Evolutionary conservation across 768 basidiomycete genomes (phyloP).

Genomic region (Brasilioporus rufonigricans): DNA sequence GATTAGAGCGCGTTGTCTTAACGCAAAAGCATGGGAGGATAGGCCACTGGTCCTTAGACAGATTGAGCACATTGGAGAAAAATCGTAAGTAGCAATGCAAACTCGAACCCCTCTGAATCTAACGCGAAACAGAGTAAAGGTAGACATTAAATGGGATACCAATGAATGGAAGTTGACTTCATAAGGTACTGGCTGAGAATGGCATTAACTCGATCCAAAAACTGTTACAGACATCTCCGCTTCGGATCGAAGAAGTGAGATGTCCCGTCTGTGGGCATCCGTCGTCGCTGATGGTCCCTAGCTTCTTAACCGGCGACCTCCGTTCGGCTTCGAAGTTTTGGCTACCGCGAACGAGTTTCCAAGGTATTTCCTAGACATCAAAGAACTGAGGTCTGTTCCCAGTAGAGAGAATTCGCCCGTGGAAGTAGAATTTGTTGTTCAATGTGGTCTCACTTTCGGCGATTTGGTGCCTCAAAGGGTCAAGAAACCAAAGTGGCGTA

Average conservation of each 20-base stretch:
- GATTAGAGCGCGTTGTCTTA: slow-evolving; percentile 69
- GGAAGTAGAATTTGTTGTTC: slow-evolving; percentile 52
- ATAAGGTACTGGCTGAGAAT: slow-evolving; percentile 71
- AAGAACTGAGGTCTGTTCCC: slow-evolving; percentile 41
- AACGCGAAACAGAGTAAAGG: slow-evolving; percentile 25
- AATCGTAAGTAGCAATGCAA: slow-evolving; percentile 57
- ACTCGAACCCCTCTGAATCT: not conserved
- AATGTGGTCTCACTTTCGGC: slow-evolving; percentile 49
- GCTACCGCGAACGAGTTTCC: slow-evolving; percentile 63
- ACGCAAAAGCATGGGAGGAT: slow-evolving; percentile 91
- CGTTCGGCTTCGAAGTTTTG: slow-evolving; percentile 72
- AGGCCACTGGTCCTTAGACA: slow-evolving; percentile 81
- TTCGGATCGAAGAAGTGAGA: slow-evolving; percentile 61
- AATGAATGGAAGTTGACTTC: slow-evolving; percentile 11
- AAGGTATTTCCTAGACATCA: slow-evolving; percentile 53
- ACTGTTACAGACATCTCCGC: slow-evolving; percentile 54
- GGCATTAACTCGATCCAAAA: slow-evolving; percentile 63
- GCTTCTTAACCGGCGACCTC: slow-evolving; percentile 72
- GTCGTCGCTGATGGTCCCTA: slow-evolving; percentile 27
- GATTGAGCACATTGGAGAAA: slow-evolving; percentile 87
- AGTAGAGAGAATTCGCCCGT: slow-evolving; percentile 53
- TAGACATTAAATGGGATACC: slow-evolving; percentile 1
- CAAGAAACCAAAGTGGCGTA: slow-evolving; percentile 46
- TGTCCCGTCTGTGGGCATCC: not conserved
- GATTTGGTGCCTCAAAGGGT: slow-evolving; percentile 33